phyloP scores from a whole-genome alignment of 495 filamentous ascomycete genomes.

The Aspergillus steynii region DNA sequence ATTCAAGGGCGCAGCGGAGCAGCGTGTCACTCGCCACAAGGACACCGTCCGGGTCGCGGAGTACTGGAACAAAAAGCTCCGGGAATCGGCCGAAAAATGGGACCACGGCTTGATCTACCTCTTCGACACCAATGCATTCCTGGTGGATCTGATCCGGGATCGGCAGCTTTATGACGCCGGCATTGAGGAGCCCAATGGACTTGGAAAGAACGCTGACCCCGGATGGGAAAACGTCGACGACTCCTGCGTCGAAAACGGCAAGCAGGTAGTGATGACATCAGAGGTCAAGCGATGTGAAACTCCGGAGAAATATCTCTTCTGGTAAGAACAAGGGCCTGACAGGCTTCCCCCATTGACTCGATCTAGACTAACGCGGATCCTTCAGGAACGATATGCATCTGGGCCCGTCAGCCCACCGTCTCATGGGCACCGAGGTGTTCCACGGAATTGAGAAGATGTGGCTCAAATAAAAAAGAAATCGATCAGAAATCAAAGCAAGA shows the following conservation, averaged over 20 bases:
- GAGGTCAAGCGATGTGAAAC: conserved; percentile 40
- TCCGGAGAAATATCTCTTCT: conserved; percentile 54
- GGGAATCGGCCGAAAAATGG: conserved; percentile 41
- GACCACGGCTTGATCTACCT: conserved; percentile 46
- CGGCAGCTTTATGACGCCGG: conserved; percentile 44
- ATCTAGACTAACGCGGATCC: conserved; percentile 16
- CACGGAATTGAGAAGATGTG: conserved; percentile 43
- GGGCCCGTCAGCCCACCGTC: conserved; percentile 48
- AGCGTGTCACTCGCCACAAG: conserved; percentile 35
- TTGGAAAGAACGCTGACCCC: conserved; percentile 38
- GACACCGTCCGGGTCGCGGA: conserved; percentile 41
- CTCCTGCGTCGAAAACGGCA: conserved; percentile 35
- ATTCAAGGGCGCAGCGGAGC: conserved; percentile 32
- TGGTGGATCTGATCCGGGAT: conserved; percentile 50
- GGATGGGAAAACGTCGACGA: conserved; percentile 44
- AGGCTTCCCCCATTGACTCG: conserved; percentile 4
- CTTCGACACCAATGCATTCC: conserved; percentile 51
- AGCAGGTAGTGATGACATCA: conserved; percentile 39
- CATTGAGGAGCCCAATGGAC: conserved; percentile 43
- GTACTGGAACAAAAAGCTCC: conserved; percentile 50
- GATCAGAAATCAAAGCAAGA: neutral
- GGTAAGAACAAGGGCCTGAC: conserved; percentile 34
- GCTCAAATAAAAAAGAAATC: conserved; percentile 22
- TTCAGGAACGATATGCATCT: conserved; percentile 55
- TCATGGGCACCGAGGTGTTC: conserved; percentile 49